Conservation (phyloP, 345 rosid species). For the Kernera saxatilis region DNA sequence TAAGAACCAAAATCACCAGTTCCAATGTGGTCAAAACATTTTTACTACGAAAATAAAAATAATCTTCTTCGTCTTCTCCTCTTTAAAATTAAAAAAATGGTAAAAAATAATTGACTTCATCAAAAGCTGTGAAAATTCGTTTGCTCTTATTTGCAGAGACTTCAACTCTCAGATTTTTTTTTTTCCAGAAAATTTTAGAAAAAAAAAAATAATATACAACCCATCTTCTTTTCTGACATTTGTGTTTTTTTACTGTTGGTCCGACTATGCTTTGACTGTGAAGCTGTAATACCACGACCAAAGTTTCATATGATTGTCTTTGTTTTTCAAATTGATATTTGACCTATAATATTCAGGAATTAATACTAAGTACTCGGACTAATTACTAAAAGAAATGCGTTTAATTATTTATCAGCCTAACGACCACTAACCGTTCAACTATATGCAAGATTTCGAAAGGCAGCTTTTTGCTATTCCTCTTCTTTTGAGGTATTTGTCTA, state of each 20-base stretch:
- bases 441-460: constrained; percentile 18
- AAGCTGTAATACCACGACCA: background rate
- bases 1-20: constrained; percentile 3
- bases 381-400: background rate
- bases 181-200: background rate
- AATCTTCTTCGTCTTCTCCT: background rate
- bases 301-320: background rate
- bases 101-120: background rate
- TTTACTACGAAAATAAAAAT: background rate
- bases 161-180: constrained; percentile 1
- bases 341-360: background rate
- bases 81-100: background rate
- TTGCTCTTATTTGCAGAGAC: constrained; percentile 12
- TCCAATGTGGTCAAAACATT: constrained; percentile 28
- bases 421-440: constrained; percentile 30
- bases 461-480: constrained; percentile 20
- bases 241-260: constrained; percentile 14
- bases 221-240: constrained; percentile 7
- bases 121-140: constrained; percentile 28
- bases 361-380: background rate
- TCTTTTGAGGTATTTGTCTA: constrained; percentile 22
- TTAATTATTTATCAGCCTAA: constrained; percentile 1
- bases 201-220: background rate
- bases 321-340: background rate
- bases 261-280: constrained; percentile 21